Evolutionary conservation across 805 yeast species (phyloP), one percentile per base, ranked within the genome.

Genomic region (Yarrowia yakushimensis): DNA sequence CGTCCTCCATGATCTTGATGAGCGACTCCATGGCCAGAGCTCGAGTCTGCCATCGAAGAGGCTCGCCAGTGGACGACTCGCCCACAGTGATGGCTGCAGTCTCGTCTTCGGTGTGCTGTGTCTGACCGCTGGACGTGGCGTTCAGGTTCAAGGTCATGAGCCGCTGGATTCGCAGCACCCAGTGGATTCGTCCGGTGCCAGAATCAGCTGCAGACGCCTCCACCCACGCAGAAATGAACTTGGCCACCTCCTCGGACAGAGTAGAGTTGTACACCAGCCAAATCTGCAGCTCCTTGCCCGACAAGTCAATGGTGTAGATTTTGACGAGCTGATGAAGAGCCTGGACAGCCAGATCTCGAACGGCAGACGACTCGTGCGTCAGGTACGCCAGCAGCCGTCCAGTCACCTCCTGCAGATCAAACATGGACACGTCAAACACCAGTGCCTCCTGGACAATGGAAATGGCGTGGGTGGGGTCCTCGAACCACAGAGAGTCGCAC

Each of bases 291-390:
- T 78, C 79, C 13, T 74, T 71, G 1, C 75, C 76, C 0, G 75
- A 69, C 10, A 71, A 63, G 2, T 74, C 69, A 17, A 77, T 75
- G n/a, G 81, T 80, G 1, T 83, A 81, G 0, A 84, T 77, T 65
- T 83, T 83, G 33, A 84, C 76, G 30, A 87, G 68, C 67, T 87
- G 88, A 28, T 78, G 79, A 61, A 85, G 76, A n/a, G 88, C 80
- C 33, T 77, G 80, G 59, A 84, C 79, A 1, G 86, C 83, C 2
- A 79, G 73, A 18, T 74, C 72, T 22, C 74, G 66, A 13, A 72
- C 64, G 7, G 65, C 67, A 7, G 63, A 30, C 17, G 66, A 55
- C 3, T 52, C 59, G 43, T 52, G 59, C 4, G 46, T 55, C 22
- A 55, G 48, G 42, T 41, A 39, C 3, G 48, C 64, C 54, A 62